Percentiles rank a stretch among this genome's conserved stretches.
phyloP scores from a whole-genome alignment of 2,329 filamentous ascomycete species.

The Chrysosporium keratinophilum region DNA sequence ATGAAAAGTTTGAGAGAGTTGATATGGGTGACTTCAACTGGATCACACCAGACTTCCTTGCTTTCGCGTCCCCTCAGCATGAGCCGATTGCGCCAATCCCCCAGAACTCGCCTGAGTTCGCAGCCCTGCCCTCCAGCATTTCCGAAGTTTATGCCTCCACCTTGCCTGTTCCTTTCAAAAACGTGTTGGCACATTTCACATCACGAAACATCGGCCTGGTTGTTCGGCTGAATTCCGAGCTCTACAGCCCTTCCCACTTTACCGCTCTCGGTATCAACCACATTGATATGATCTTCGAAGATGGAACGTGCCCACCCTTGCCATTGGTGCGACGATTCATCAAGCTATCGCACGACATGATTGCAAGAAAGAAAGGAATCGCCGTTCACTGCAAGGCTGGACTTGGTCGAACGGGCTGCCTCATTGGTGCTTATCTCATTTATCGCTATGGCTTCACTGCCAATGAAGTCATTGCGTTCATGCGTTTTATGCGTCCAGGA shows the following conservation, averaged over 20 bases:
- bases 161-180: conserved; percentile 84
- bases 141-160: conserved; percentile 59
- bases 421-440: conserved; percentile 95
- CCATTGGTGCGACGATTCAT: conserved; percentile 90
- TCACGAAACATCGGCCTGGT: conserved; percentile 84
- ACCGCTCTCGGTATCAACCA: conserved; percentile 90
- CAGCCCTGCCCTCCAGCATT: conserved; percentile 63
- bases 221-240: conserved; percentile 85
- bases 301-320: conserved; percentile 87
- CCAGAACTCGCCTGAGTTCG: conserved; percentile 61
- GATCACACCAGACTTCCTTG: conserved; percentile 89
- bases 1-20: conserved; percentile 88
- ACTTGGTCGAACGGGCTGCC: conserved; percentile 83
- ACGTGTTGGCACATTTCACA: conserved; percentile 80
- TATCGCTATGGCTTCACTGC: conserved; percentile 96
- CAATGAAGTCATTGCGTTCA: conserved; percentile 93
- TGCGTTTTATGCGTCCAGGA: conserved; percentile 97
- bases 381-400: conserved; percentile 98
- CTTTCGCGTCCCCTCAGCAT: conserved; percentile 90
- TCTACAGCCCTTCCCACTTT: conserved; percentile 97
- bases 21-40: conserved; percentile 99
- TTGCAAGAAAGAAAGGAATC: conserved; percentile 84
- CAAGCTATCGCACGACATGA: conserved; percentile 86
- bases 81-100: conserved; percentile 62
- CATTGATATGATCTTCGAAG: conserved; percentile 98